Percentiles rank a stretch among this genome's conserved stretches.
These are phyloP conservation scores for Parathielavia appendiculata DNA, from an alignment of 495 filamentous ascomycete genomes.

Conservation along the genomic window DNA sequence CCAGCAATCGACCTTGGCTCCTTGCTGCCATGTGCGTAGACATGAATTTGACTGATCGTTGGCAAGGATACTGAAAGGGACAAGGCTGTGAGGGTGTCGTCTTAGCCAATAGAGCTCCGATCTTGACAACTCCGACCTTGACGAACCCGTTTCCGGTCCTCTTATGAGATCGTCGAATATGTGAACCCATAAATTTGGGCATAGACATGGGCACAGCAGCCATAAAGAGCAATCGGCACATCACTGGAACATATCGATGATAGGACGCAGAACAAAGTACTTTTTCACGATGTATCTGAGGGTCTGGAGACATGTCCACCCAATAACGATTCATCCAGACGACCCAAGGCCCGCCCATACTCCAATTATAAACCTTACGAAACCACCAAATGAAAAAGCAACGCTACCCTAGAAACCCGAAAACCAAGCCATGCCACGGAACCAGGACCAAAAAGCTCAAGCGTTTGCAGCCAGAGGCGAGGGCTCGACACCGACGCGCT, in stretches of 20 bases:
- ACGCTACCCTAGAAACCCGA: slow-evolving; percentile 9
- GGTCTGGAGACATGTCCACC: neutral
- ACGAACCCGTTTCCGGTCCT: no score
- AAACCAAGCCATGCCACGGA: slow-evolving; percentile 8
- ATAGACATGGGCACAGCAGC: neutral
- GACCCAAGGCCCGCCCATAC: neutral
- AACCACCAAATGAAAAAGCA: slow-evolving; percentile 3
- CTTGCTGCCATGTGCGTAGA: neutral
- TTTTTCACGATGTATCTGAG: neutral
- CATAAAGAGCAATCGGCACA: neutral
- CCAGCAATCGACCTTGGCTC: neutral
- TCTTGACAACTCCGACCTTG: neutral
- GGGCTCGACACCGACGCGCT: slow-evolving; percentile 85
- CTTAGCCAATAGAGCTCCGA: neutral
- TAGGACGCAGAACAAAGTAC: neutral
- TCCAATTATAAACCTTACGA: slow-evolving; percentile 1
- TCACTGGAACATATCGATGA: neutral
- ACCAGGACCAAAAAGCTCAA: slow-evolving; percentile 20
- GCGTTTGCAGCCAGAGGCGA: slow-evolving; percentile 42
- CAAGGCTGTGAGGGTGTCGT: no score
- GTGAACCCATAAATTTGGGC: no score
- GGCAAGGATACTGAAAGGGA: no score
- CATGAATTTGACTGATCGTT: neutral
- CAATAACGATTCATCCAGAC: slow-evolving; percentile 1
- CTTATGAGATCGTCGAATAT: no score